These are phyloP conservation scores for Pichia insulana DNA, from an alignment of 805 yeast genomes.

Conservation along the genomic window DNA sequence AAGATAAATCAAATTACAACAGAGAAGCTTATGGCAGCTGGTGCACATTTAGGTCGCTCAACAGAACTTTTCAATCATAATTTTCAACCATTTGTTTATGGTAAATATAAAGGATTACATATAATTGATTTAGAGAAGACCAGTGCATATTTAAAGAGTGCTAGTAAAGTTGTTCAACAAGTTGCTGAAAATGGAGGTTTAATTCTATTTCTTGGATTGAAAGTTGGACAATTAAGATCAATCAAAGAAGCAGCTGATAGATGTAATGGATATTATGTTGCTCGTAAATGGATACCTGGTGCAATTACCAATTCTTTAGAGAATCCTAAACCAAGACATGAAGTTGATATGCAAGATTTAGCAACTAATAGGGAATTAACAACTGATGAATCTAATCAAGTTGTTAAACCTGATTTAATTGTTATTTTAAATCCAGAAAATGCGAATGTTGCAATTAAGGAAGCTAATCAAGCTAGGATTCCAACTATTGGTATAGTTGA, in stretches of 20 bases:
- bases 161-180: conserved; percentile 77
- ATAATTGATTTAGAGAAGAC: conserved; percentile 88
- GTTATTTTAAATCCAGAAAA: conserved; percentile 83
- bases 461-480: conserved; percentile 71
- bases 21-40: conserved; percentile 74
- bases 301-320: conserved; percentile 76
- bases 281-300: conserved; percentile 90
- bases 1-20: conserved; percentile 51
- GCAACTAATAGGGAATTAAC: conserved; percentile 54
- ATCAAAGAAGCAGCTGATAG: conserved; percentile 75
- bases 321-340: conserved; percentile 51
- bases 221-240: conserved; percentile 65
- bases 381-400: conserved; percentile 38
- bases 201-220: conserved; percentile 71
- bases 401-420: conserved; percentile 82
- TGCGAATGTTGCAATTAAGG: conserved; percentile 69
- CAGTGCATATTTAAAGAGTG: conserved; percentile 62
- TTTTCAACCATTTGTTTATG: conserved; percentile 80
- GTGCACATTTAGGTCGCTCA: conserved; percentile 93
- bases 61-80: conserved; percentile 67
- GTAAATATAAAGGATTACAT: conserved; percentile 84
- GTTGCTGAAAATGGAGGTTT: conserved; percentile 80
- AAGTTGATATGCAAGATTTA: conserved; percentile 65
- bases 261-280: conserved; percentile 70
- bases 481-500: conserved; percentile 94